phyloP scores from a whole-genome alignment of 2,329 filamentous ascomycete species.

The Sporothrix globosa region DNA sequence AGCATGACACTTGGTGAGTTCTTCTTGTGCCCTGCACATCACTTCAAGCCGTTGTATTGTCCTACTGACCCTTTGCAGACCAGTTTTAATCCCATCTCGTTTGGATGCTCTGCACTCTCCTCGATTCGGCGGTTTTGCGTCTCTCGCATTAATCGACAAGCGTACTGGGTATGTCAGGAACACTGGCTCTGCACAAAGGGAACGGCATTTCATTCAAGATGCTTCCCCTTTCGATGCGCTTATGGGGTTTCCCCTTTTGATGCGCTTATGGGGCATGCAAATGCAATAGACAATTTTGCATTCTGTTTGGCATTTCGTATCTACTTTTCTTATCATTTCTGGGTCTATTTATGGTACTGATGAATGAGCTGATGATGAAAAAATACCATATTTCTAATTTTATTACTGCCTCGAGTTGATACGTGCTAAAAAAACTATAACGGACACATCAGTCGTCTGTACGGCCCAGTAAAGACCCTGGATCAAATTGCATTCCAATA shows the following conservation, averaged over 20 bases:
- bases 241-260: not conserved
- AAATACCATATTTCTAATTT: not conserved
- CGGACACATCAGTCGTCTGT: too few relatives aligned
- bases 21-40: not conserved
- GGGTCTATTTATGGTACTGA: constrained; percentile 17
- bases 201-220: not conserved
- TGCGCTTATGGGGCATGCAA: not conserved
- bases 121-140: not conserved
- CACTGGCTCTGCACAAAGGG: not conserved
- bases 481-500: too few relatives aligned
- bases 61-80: constrained; percentile 23
- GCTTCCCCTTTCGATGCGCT: not conserved
- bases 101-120: not conserved
- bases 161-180: not conserved
- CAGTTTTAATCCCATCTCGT: constrained; percentile 24
- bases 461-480: too few relatives aligned
- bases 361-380: constrained; percentile 26
- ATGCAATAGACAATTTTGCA: constrained; percentile 11
- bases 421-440: too few relatives aligned
- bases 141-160: not conserved
- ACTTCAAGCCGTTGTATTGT: not conserved
- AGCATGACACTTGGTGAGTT: constrained; percentile 70
- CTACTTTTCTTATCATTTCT: constrained; percentile 18
- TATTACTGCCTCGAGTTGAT: not conserved
- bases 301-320: not conserved